phyloP scores from a whole-genome alignment of 371 early-diverging fungal species.

The Haplosporangium sp. region DNA sequence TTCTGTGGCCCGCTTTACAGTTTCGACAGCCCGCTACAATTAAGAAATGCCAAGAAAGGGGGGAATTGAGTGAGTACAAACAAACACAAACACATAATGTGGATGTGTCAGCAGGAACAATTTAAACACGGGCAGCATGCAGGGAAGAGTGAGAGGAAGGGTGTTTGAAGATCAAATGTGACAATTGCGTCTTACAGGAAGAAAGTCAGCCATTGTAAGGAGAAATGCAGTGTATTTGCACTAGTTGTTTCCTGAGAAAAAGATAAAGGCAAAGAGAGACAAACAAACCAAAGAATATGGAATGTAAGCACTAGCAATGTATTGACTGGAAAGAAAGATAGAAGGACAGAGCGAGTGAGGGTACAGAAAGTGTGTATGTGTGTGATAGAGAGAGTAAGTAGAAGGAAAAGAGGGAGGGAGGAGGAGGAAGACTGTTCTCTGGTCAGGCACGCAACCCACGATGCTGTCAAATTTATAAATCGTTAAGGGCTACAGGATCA shows the following conservation, averaged over 20 bases:
- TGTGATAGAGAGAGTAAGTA: too few relatives aligned
- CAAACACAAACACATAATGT: not conserved
- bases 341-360: not conserved
- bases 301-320: too few relatives aligned
- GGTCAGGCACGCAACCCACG: not conserved
- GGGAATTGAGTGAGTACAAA: not conserved
- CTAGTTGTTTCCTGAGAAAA: not conserved
- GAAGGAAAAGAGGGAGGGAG: not conserved
- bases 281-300: not conserved
- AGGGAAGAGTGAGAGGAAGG: not conserved
- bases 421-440: not conserved
- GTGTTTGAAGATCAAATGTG: not conserved
- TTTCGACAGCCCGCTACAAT: conserved; percentile 82
- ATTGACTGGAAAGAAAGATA: not conserved
- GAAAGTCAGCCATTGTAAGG: conserved; percentile 41
- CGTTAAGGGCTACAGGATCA: too few relatives aligned
- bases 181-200: conserved; percentile 20
- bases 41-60: conserved; percentile 5
- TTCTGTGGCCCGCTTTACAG: conserved; percentile 93
- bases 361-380: not conserved
- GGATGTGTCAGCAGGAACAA: conserved; percentile 1
- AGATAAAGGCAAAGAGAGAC: not conserved
- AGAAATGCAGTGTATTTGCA: not conserved
- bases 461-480: not conserved
- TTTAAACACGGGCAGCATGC: not conserved